phyloP scores from a whole-genome alignment of 2,329 filamentous ascomycete species.

The Alternaria atra region DNA sequence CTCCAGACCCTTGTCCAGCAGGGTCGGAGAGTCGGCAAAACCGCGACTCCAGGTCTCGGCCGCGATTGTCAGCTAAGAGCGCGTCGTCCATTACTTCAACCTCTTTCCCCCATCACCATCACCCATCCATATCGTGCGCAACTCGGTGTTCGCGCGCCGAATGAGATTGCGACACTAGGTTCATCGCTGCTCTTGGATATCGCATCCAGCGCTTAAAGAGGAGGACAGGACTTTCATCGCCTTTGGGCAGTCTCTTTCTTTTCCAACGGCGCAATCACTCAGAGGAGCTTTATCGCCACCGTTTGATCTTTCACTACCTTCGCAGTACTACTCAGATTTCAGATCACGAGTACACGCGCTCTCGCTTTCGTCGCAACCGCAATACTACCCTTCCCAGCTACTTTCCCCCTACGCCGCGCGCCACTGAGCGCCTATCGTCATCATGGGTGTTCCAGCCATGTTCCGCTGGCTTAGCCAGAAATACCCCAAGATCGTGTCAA shows the following conservation, averaged over 20 bases:
- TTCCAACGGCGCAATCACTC: constrained; percentile 22
- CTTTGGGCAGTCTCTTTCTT: constrained; percentile 21
- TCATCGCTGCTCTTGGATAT: constrained; percentile 5
- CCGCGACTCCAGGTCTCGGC: constrained; percentile 32
- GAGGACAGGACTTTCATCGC: constrained; percentile 3
- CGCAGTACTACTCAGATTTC: constrained; percentile 28
- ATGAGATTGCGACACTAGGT: constrained; percentile 7
- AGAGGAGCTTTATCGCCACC: constrained; percentile 20
- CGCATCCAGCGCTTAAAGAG: constrained; percentile 4
- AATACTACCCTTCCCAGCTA: constrained; percentile 12
- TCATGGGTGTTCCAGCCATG: constrained; percentile 92
- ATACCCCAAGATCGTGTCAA: constrained; percentile 95
- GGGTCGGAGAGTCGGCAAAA: constrained; percentile 24
- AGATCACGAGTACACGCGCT: constrained; percentile 27
- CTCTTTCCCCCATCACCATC: constrained; percentile 6
- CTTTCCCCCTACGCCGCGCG: constrained; percentile 17
- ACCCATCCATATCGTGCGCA: constrained; percentile 17
- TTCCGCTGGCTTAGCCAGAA: constrained; percentile 97
- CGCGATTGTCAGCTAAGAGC: constrained; percentile 12
- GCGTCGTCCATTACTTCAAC: constrained; percentile 10
- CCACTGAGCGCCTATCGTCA: constrained; percentile 38
- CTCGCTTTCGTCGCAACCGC: constrained; percentile 25
- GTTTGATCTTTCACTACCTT: constrained; percentile 22
- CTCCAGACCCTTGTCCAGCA: constrained; percentile 3
- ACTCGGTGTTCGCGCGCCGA: constrained; percentile 11